phyloP scores from a whole-genome alignment of 2,329 filamentous ascomycete species.

The Neofusicoccum sp. region DNA sequence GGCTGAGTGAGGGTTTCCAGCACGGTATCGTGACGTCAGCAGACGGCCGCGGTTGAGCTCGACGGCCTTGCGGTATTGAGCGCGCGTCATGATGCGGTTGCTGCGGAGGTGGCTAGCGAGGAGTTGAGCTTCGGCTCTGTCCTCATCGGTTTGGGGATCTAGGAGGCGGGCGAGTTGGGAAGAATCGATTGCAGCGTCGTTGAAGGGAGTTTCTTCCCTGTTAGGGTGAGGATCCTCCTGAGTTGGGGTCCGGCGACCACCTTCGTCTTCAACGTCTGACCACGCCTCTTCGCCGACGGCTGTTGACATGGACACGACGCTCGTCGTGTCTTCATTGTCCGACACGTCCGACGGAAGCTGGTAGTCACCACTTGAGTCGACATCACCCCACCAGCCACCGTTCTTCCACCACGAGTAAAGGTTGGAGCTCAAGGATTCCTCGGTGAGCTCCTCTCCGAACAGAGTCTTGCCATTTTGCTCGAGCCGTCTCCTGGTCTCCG shows the following conservation, averaged over 20 bases:
- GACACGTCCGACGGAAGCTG: slow-evolving; percentile 47
- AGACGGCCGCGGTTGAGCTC: slow-evolving; percentile 70
- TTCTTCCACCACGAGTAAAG: slow-evolving; percentile 83
- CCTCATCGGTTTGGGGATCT: slow-evolving; percentile 73
- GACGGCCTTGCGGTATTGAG: slow-evolving; percentile 67
- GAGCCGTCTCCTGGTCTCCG: slow-evolving; percentile 67
- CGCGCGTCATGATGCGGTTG: slow-evolving; percentile 74
- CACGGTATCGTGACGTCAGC: slow-evolving; percentile 46
- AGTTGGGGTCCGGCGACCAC: slow-evolving; percentile 69
- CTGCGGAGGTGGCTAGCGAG: slow-evolving; percentile 76
- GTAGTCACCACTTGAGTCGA: slow-evolving; percentile 80
- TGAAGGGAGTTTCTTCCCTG: slow-evolving; percentile 55
- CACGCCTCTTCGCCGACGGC: slow-evolving; percentile 42
- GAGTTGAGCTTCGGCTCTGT: slow-evolving; percentile 76
- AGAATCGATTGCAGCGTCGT: slow-evolving; percentile 62
- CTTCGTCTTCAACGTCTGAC: slow-evolving; percentile 48
- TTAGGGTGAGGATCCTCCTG: slow-evolving; percentile 56
- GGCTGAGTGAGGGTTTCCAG: slow-evolving; percentile 32
- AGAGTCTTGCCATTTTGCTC: slow-evolving; percentile 32
- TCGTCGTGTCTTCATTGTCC: slow-evolving; percentile 72
- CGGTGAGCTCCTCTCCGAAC: slow-evolving; percentile 45
- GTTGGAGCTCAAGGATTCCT: slow-evolving; percentile 67
- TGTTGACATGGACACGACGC: slow-evolving; percentile 67
- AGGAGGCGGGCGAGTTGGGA: slow-evolving; percentile 75
- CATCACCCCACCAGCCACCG: slow-evolving; percentile 80